Evolutionary conservation across 345 rosid species (phyloP).

Genomic region (Dimocarpus longan): DNA sequence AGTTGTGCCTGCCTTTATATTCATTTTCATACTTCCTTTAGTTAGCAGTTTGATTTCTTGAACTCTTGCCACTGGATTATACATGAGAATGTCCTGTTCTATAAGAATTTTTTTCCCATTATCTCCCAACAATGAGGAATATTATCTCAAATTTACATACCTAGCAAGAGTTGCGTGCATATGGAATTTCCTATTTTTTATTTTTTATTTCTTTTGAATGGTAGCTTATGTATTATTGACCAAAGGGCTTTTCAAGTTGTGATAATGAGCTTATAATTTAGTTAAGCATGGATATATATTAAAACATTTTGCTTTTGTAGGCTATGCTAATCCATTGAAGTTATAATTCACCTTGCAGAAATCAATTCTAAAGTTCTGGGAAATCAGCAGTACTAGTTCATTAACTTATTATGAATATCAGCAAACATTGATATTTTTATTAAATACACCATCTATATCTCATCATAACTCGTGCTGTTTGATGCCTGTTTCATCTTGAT

Average conservation of each 20-base stretch:
- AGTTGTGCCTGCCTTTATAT: not conserved
- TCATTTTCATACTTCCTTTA: too few relatives aligned
- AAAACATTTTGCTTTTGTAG: not conserved
- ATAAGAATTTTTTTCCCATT: not conserved
- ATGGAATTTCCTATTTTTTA: too few relatives aligned
- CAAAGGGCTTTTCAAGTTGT: not conserved
- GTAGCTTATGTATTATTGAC: not conserved
- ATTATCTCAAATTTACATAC: not conserved
- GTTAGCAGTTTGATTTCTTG: not conserved
- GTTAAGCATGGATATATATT: not conserved
- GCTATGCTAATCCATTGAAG: not conserved
- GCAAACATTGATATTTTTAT: not conserved
- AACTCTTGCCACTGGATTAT: not conserved
- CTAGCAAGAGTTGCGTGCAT: not conserved
- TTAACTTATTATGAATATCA: not conserved
- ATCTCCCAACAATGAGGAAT: not conserved
- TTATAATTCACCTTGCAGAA: not conserved
- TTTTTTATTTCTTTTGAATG: too few relatives aligned
- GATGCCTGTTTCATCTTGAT: not conserved
- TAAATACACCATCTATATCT: not conserved
- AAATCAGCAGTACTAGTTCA: not conserved
- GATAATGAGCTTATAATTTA: not conserved
- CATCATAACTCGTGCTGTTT: not conserved
- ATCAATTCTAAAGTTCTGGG: not conserved
- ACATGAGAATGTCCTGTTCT: not conserved